Percentiles rank a stretch among this genome's conserved stretches.
phyloP scores from a whole-genome alignment of 768 basidiomycete species.

The Tephrocybe sp. region DNA sequence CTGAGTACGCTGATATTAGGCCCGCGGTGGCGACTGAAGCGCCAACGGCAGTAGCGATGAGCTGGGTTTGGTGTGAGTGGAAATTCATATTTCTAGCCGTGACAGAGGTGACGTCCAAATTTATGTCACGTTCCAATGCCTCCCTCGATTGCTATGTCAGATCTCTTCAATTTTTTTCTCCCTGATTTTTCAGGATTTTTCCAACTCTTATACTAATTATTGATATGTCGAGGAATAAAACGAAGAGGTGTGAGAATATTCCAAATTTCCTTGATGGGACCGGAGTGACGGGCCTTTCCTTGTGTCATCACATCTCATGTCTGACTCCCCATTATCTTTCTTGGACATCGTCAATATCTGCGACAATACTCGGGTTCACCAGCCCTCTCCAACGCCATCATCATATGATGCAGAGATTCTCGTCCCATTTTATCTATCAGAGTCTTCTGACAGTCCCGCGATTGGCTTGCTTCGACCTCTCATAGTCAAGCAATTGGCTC shows the following conservation, averaged over 20 bases:
- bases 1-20: slow-evolving; percentile 55
- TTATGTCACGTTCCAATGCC: not conserved
- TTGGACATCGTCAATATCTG: slow-evolving; percentile 65
- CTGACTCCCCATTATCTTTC: slow-evolving; percentile 35
- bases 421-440: slow-evolving; percentile 53
- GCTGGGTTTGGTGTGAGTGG: slow-evolving; percentile 56
- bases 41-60: slow-evolving; percentile 61
- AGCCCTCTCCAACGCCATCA: slow-evolving; percentile 26
- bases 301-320: not conserved
- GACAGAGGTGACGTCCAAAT: not conserved
- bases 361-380: slow-evolving; percentile 60
- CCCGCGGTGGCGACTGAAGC: slow-evolving; percentile 63
- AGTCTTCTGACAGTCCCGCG: slow-evolving; percentile 48
- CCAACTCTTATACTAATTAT: too few relatives aligned
- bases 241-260: too few relatives aligned
- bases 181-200: too few relatives aligned
- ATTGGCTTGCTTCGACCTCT: slow-evolving; percentile 60
- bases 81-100: slow-evolving; percentile 19
- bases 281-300: too few relatives aligned
- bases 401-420: slow-evolving; percentile 41
- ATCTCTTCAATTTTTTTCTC: too few relatives aligned
- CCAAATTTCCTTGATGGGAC: too few relatives aligned
- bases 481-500: slow-evolving; percentile 50
- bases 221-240: too few relatives aligned
- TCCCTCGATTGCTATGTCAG: too few relatives aligned